A percentile compares a stretch with the other conserved stretches of the same genome.
These are phyloP conservation scores for Fusarium irregulare DNA, from an alignment of 2,329 filamentous ascomycete genomes.

Conservation along the genomic window DNA sequence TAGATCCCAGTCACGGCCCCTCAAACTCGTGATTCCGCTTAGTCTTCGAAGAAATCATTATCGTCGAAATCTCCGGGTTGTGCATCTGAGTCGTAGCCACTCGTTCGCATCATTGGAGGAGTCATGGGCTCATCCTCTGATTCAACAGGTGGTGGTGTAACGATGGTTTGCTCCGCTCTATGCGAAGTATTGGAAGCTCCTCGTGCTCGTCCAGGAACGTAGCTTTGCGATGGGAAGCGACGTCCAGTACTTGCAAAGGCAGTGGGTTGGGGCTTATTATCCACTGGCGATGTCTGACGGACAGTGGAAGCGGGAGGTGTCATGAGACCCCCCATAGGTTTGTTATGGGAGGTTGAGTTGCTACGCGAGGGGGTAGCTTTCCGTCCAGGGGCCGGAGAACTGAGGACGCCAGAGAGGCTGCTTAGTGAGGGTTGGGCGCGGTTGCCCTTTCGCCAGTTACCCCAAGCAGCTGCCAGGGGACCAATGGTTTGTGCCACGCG, in stretches of 20 bases:
- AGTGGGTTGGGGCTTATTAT: constrained; percentile 63
- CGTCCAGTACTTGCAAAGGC: constrained; percentile 71
- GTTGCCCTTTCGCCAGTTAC: constrained; percentile 85
- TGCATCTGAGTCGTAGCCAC: constrained; percentile 71
- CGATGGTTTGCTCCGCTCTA: constrained; percentile 30
- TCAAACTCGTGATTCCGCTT: constrained; percentile 13
- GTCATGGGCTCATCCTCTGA: constrained; percentile 61
- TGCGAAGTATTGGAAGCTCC: constrained; percentile 49
- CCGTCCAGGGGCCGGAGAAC: constrained; percentile 55
- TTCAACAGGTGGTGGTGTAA: constrained; percentile 55
- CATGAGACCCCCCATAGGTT: constrained; percentile 81
- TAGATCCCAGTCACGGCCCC: constrained; percentile 10
- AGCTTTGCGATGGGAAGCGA: constrained; percentile 63
- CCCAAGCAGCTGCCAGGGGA: constrained; percentile 88
- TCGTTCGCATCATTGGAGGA: constrained; percentile 70
- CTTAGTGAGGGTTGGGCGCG: constrained; percentile 64
- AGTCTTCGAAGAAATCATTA: constrained; percentile 67
- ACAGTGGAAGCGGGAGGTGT: constrained; percentile 86
- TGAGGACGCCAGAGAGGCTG: constrained; percentile 60
- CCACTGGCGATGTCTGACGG: constrained; percentile 67
- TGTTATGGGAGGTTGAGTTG: constrained; percentile 62
- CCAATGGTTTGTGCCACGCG: constrained; percentile 86
- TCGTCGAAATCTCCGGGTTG: constrained; percentile 69
- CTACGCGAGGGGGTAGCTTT: constrained; percentile 71
- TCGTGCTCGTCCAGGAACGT: constrained; percentile 40